Evolutionary conservation across 352 stramenopile species (phyloP).

Genomic region (Phytophthora pistaciae): DNA sequence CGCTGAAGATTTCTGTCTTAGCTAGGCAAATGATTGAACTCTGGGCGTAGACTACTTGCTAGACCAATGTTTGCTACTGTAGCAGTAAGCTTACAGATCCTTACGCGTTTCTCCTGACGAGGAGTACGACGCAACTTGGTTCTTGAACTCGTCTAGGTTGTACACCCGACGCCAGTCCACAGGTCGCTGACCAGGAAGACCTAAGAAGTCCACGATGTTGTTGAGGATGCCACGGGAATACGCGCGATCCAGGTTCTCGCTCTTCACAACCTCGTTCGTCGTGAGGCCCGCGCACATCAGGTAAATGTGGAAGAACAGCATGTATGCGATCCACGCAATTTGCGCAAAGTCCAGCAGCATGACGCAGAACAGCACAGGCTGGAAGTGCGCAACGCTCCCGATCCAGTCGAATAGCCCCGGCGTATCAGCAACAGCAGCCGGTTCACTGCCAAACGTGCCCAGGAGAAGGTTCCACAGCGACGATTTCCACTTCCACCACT

Average conservation of each 20-base stretch:
- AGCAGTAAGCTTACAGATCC: constrained; percentile 7
- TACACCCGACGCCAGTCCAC: constrained; percentile 74
- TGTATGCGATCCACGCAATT: constrained; percentile 78
- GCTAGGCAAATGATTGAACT: too few relatives aligned
- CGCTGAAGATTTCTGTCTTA: not conserved
- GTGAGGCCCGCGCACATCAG: constrained; percentile 67
- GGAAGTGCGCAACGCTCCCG: constrained; percentile 68
- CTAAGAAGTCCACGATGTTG: constrained; percentile 76
- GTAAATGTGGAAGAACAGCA: constrained; percentile 76
- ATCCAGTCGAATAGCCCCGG: constrained; percentile 43
- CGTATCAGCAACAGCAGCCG: not conserved
- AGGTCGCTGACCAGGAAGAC: constrained; percentile 32
- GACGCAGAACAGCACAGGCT: constrained; percentile 67
- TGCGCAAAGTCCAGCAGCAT: constrained; percentile 63
- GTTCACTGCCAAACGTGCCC: not conserved
- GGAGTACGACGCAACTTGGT: constrained; percentile 19
- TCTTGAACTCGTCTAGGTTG: constrained; percentile 60
- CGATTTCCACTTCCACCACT: constrained; percentile 39
- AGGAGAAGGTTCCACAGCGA: constrained; percentile 27
- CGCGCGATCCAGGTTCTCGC: constrained; percentile 55
- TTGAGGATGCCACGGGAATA: constrained; percentile 67
- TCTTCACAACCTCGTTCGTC: constrained; percentile 86
- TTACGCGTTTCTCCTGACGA: constrained; percentile 30
- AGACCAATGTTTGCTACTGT: not conserved
- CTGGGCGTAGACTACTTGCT: not conserved